Percentiles rank a stretch among this genome's conserved stretches.
These are phyloP conservation scores for Apiospora pterosperma DNA, from an alignment of 2,329 filamentous ascomycete genomes.

Conservation along the genomic window DNA sequence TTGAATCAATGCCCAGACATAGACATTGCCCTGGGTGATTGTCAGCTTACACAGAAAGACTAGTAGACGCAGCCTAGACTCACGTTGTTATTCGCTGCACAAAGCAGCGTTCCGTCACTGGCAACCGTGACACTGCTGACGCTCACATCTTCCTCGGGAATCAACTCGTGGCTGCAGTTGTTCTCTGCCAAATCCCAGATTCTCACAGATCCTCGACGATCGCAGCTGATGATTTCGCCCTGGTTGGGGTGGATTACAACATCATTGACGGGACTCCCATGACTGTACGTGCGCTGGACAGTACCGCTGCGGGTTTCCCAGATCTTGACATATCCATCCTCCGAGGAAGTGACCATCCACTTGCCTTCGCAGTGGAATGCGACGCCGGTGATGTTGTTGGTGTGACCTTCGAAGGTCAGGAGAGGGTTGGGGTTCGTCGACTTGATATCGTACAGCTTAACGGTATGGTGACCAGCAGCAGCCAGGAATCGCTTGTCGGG, in stretches of 20 bases:
- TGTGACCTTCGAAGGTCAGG: slow-evolving; percentile 93
- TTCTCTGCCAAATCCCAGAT: slow-evolving; percentile 98
- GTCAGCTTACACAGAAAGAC: neutral
- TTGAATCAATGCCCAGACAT: slow-evolving; percentile 92
- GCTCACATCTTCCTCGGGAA: slow-evolving; percentile 91
- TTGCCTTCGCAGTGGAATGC: slow-evolving; percentile 98
- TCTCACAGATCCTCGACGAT: slow-evolving; percentile 85
- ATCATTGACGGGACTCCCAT: slow-evolving; percentile 88
- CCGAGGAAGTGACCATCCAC: slow-evolving; percentile 98
- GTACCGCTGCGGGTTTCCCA: slow-evolving; percentile 87
- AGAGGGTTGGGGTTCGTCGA: slow-evolving; percentile 94
- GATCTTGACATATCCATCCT: slow-evolving; percentile 95
- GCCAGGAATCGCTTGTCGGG: slow-evolving; percentile 96
- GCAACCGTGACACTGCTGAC: slow-evolving; percentile 95
- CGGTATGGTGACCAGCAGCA: slow-evolving; percentile 73
- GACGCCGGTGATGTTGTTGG: slow-evolving; percentile 91
- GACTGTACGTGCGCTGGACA: slow-evolving; percentile 89
- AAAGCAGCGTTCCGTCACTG: slow-evolving; percentile 87
- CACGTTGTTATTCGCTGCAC: slow-evolving; percentile 88
- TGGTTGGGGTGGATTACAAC: slow-evolving; percentile 99
- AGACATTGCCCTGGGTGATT: slow-evolving; percentile 76
- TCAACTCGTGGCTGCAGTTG: slow-evolving; percentile 92
- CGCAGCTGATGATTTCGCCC: slow-evolving; percentile 95
- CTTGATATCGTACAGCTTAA: slow-evolving; percentile 98
- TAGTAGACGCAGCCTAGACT: slow-evolving; percentile 18